Percentiles rank a stretch among this genome's conserved stretches.
Evolutionary conservation across 768 basidiomycete species (phyloP).

Genomic region (Mycena olivaceomarginata): DNA sequence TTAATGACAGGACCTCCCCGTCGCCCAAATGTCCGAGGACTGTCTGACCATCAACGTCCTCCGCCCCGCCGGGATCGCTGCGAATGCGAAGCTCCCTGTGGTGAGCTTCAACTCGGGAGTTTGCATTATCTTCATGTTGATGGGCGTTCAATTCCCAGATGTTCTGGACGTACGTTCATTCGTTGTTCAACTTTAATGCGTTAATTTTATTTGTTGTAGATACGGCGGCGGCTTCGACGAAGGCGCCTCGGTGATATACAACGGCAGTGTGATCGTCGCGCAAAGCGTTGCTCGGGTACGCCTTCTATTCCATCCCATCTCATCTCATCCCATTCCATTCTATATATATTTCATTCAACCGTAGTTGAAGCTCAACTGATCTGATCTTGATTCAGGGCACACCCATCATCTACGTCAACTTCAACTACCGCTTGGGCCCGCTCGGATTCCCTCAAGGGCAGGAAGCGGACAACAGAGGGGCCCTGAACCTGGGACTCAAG

Average conservation of each 20-base stretch:
- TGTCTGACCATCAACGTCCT: slow-evolving; percentile 78
- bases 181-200: background rate
- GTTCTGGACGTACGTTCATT: slow-evolving; percentile 37
- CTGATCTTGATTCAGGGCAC: slow-evolving; percentile 47
- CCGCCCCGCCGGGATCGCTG: slow-evolving; percentile 62
- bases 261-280: slow-evolving; percentile 52
- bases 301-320: background rate
- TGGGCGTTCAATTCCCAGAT: slow-evolving; percentile 16
- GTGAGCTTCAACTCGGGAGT: slow-evolving; percentile 5
- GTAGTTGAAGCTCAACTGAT: too few relatives aligned
- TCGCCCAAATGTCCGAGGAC: slow-evolving; percentile 69
- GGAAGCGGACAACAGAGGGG: slow-evolving; percentile 57
- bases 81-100: slow-evolving; percentile 57
- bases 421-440: slow-evolving; percentile 70
- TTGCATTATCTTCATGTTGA: background rate
- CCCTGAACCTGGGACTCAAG: slow-evolving; percentile 62
- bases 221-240: slow-evolving; percentile 49
- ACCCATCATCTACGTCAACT: slow-evolving; percentile 67
- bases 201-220: background rate
- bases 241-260: slow-evolving; percentile 46
- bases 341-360: too few relatives aligned
- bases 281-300: slow-evolving; percentile 50
- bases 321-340: background rate
- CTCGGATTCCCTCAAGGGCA: slow-evolving; percentile 67
- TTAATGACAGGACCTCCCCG: slow-evolving; percentile 31